Base-by-base conservation (phyloP, 1,284 basidiomycete species). In the Mycocalia duriaeana region DNA sequence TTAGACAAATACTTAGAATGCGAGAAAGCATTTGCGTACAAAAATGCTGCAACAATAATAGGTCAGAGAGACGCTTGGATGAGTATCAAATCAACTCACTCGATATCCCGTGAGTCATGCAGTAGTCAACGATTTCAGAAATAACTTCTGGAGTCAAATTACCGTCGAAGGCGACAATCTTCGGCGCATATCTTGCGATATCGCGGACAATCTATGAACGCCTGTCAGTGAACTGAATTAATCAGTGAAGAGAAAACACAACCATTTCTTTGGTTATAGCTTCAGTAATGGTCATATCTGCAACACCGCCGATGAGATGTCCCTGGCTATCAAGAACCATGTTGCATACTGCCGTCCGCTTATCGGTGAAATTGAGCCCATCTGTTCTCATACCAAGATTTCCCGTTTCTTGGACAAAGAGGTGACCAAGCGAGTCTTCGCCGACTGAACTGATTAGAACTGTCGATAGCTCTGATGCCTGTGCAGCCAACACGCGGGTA, bases 261-360 rank as follows among this genome's bases (percentile, higher is more conserved):
- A 88, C 86, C 57, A 65, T 60, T 18, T 75, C 61, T 16, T 64
- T 64, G 28, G 70, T 62, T 37, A 91, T 60, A 1, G 66, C 60
- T 45, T 80, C 70, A 6, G 82, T 79, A 35, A 93, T 84, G 34
- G 73, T 78, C 90, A 98, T 97, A 63, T 97, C 94, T 4, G 94
- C 92, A 4, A 98, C 81, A 5, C 96, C 96, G 16, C 79, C 80
- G 2, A 86, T 71, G 8, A 99, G 73, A 46, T 82, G 78, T 0
- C 94, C 93, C 8, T 71, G 62, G 19, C 66, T 66, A 59, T 93
- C 86, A 37, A 99, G 69, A 31, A 93, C 70, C 69, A 97, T 81
- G 54, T 86, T 92, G 67, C 94, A 95, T 5, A 90, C 84, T 0
- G 94, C 83, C 16, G 89, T 89, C 46, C 76, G 68, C 14, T 64